Evolutionary conservation across 805 yeast species (phyloP), one percentile per base, ranked within the genome.

Genomic region (Yamadazyma sp.): DNA sequence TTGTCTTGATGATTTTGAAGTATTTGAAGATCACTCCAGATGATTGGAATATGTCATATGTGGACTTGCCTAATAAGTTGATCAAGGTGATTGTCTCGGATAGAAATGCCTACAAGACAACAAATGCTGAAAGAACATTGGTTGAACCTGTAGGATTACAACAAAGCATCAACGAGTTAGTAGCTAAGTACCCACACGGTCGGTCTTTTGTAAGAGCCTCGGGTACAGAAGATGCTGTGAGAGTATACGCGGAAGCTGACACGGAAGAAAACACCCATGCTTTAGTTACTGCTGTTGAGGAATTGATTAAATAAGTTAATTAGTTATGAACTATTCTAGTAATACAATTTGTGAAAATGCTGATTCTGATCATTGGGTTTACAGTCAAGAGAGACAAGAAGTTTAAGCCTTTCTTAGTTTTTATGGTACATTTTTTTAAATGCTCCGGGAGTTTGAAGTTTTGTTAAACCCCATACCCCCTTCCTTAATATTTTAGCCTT

Each of bases 191-290:
- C 46, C 49, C 64, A 0, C 54, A 62, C 12, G 97, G 91, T 2
- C 76, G 99, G 54, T 82, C 95, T 2, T 93, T 93, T 61, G 98
- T 91, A 3, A 78, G 99, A 50, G 98, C 99, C 7, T 84, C 95
- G 43, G 99, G 99, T 10, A 93, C 99, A 1, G 99, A 93, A 59
- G 95, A 93, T 59, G 98, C 96, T 0, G 97, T 93, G 1, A 77
- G 99, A 50, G 87, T 93, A 5, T 93, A 93, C 50, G 93, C 96
- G 1, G 99, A 93, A 60, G 95, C 96, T 0, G 70, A 66, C 2
- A 73, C 65, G 13, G 35, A 46, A 26, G 65, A 53, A 29, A 35
- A 61, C 26, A 63, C 62, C 5, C 62, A 53, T 28, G 47, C 44
- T 20, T 58, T 69, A 35, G 52, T 63, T 3, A 28, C 43, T n/a